Evolutionary conservation across 768 basidiomycete species (phyloP).

Genomic region (Panellus pusillus): DNA sequence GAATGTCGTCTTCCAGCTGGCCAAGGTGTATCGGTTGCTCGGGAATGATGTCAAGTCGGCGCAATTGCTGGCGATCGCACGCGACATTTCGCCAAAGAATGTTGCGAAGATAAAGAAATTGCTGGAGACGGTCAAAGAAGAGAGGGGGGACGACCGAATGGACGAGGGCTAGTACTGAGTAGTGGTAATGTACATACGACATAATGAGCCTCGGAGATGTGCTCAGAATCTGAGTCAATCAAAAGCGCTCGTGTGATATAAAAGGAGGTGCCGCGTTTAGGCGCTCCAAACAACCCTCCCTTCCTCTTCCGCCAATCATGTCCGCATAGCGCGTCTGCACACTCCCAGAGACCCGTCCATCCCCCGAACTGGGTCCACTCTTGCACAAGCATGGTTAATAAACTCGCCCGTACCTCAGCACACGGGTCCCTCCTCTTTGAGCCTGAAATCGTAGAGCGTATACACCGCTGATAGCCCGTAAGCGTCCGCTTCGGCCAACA

Average conservation of each 20-base stretch:
- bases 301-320: slow-evolving; percentile 34
- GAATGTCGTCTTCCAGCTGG: slow-evolving; percentile 95
- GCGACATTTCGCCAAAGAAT: slow-evolving; percentile 93
- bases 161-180: slow-evolving; percentile 69
- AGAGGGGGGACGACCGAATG: slow-evolving; percentile 62
- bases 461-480: slow-evolving; percentile 55
- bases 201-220: slow-evolving; percentile 18
- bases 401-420: slow-evolving; percentile 76
- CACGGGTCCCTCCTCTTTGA: slow-evolving; percentile 87
- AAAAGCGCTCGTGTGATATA: slow-evolving; percentile 21
- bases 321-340: slow-evolving; percentile 36
- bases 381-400: slow-evolving; percentile 75
- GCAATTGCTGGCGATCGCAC: slow-evolving; percentile 83
- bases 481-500: slow-evolving; percentile 20
- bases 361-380: slow-evolving; percentile 36
- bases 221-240: slow-evolving; percentile 15
- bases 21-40: slow-evolving; percentile 82
- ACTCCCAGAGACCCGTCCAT: slow-evolving; percentile 35
- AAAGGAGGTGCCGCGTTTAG: slow-evolving; percentile 15
- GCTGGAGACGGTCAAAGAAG: slow-evolving; percentile 68
- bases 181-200: slow-evolving; percentile 7
- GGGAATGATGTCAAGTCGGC: slow-evolving; percentile 81
- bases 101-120: slow-evolving; percentile 79
- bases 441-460: slow-evolving; percentile 85
- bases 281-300: slow-evolving; percentile 13